Conservation (phyloP, 139 green algal genomes). For the Dunaliella primolecta region DNA sequence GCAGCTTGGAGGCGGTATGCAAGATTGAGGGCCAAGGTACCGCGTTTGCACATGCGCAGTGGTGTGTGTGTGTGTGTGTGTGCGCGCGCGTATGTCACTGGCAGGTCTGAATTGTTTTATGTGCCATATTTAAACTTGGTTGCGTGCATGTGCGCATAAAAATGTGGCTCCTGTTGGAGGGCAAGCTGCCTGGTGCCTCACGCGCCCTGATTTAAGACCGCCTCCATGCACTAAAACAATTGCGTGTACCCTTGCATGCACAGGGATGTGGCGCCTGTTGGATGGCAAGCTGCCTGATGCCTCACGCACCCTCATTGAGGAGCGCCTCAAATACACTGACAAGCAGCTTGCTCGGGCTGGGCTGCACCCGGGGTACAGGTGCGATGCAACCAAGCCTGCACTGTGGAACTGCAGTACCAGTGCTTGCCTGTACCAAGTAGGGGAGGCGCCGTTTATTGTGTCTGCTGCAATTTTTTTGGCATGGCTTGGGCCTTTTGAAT, state of each 20-base stretch:
- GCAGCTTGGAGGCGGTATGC: too few species aligned
- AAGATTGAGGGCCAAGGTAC: background rate
- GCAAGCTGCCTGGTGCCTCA: slow-evolving; percentile 72
- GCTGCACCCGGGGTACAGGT: slow-evolving; percentile 45
- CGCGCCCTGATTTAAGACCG: slow-evolving; percentile 77
- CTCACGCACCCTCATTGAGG: slow-evolving; percentile 76
- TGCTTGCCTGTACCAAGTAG: too few species aligned
- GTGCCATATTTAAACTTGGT: too few species aligned
- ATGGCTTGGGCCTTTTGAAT: too few species aligned
- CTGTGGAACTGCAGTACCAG: too few species aligned
- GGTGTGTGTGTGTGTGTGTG: slow-evolving; percentile 9
- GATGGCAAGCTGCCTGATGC: slow-evolving; percentile 66
- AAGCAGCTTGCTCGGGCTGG: slow-evolving; percentile 53
- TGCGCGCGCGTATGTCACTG: too few species aligned
- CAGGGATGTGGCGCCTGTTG: slow-evolving; percentile 69
- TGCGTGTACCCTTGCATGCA: too few species aligned
- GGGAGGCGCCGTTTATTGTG: too few species aligned
- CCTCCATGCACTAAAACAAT: too few species aligned
- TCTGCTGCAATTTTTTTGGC: too few species aligned
- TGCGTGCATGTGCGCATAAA: slow-evolving; percentile 18
- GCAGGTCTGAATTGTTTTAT: too few species aligned
- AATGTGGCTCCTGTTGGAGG: slow-evolving; percentile 70
- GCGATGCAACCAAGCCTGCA: too few species aligned
- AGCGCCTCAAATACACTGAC: slow-evolving; percentile 75
- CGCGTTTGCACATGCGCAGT: background rate